phyloP scores from a whole-genome alignment of 805 yeast species.

The Metschnikowia colocasiae region DNA sequence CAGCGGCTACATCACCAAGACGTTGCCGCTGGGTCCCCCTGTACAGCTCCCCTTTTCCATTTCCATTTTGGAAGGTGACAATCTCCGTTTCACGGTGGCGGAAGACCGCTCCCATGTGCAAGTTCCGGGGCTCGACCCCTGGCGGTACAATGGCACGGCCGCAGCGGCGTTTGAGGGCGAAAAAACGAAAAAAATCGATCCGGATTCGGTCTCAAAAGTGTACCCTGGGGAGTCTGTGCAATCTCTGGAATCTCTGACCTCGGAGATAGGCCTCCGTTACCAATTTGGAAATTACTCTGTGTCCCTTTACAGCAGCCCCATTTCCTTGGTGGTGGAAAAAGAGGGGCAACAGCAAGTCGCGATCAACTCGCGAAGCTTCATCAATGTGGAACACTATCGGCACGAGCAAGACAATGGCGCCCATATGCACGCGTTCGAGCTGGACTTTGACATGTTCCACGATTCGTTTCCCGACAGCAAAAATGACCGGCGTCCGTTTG shows the following conservation, averaged over 20 bases:
- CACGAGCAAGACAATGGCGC: conserved; percentile 25
- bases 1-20: conserved; percentile 47
- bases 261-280: conserved; percentile 13
- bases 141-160: conserved; percentile 35
- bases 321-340: conserved; percentile 48
- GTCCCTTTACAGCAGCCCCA: conserved; percentile 43
- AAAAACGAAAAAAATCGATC: background rate
- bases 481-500: conserved; percentile 64
- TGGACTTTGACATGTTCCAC: conserved; percentile 59
- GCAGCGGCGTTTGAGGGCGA: conserved; percentile 19
- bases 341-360: conserved; percentile 47
- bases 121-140: conserved; percentile 47
- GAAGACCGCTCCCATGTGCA: conserved; percentile 46
- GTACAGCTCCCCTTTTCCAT: conserved; percentile 54
- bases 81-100: conserved; percentile 60
- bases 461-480: conserved; percentile 70
- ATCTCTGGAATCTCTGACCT: background rate
- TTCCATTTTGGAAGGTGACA: conserved; percentile 51
- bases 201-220: background rate
- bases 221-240: conserved; percentile 12
- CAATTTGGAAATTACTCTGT: conserved; percentile 46
- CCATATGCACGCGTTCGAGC: conserved; percentile 49
- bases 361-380: conserved; percentile 63
- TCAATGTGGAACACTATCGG: conserved; percentile 84
- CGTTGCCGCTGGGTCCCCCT: conserved; percentile 16